These are phyloP conservation scores for Phalaenopsis equestris DNA, from an alignment of 106 monocot species.

Conservation along the genomic window DNA sequence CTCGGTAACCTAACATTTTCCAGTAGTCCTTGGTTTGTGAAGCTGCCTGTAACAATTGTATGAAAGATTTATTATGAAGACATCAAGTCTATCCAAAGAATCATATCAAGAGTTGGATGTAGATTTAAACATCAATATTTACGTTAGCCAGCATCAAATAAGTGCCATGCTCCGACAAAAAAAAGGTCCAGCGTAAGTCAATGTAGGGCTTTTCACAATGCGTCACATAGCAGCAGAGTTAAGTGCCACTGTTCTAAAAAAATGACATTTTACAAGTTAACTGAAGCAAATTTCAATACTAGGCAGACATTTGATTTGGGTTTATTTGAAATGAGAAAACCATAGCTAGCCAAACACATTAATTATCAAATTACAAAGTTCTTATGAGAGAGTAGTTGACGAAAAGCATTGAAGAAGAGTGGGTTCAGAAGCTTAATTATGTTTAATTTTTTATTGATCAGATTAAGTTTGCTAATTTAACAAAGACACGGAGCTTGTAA, in stretches of 20 bases:
- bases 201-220: no score
- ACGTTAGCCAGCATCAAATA: neutral
- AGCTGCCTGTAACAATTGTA: conserved; percentile 12
- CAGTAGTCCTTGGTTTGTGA: conserved; percentile 47
- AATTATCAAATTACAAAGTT: no score
- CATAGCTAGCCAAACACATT: no score
- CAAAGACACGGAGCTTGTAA: neutral
- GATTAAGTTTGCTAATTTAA: neutral
- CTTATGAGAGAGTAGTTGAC: no score
- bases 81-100: neutral
- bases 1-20: conserved; percentile 68
- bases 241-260: no score
- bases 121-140: neutral
- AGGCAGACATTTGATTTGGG: no score
- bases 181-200: neutral
- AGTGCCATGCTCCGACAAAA: neutral
- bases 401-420: no score
- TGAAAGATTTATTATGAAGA: neutral
- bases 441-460: neutral
- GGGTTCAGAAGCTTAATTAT: no score
- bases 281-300: no score
- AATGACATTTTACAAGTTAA: no score
- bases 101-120: neutral
- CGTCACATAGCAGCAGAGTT: no score
- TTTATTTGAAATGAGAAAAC: no score